Percentiles rank a stretch among this genome's conserved stretches.
These are phyloP conservation scores for Epichloe typhina DNA, from an alignment of 2,329 filamentous ascomycete genomes.

Conservation along the genomic window DNA sequence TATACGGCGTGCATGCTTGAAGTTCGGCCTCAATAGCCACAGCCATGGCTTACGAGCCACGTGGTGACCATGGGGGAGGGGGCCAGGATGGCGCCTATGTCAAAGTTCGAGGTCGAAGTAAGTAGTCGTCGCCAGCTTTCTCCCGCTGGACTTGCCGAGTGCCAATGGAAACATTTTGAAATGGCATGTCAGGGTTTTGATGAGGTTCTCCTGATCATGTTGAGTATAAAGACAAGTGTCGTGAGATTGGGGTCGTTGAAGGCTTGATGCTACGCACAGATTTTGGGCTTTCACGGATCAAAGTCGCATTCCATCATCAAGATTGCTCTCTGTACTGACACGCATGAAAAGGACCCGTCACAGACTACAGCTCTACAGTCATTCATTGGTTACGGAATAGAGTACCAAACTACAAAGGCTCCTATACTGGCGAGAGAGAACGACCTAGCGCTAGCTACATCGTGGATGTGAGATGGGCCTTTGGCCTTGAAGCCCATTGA, in stretches of 20 bases:
- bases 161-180: neutral
- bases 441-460: slow-evolving; percentile 82
- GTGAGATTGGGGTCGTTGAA: neutral
- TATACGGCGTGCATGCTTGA: slow-evolving; percentile 4
- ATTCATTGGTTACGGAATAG: slow-evolving; percentile 85
- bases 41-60: slow-evolving; percentile 41
- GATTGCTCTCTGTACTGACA: slow-evolving; percentile 8
- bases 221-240: neutral
- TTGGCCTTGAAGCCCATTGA: neutral
- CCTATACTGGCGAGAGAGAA: slow-evolving; percentile 62
- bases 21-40: neutral
- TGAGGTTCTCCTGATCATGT: neutral
- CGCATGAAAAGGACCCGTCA: slow-evolving; percentile 57
- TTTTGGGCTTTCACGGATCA: too few relatives aligned
- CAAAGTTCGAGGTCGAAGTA: slow-evolving; percentile 39
- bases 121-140: slow-evolving; percentile 17
- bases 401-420: slow-evolving; percentile 52
- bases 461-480: slow-evolving; percentile 48
- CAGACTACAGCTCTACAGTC: slow-evolving; percentile 83
- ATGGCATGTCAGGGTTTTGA: neutral
- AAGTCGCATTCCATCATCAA: too few relatives aligned
- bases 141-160: neutral
- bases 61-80: slow-evolving; percentile 33
- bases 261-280: too few relatives aligned
- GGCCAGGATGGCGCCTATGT: slow-evolving; percentile 32